Base-by-base conservation (phyloP, 768 basidiomycete genomes). In the Pleurotus platypus region DNA sequence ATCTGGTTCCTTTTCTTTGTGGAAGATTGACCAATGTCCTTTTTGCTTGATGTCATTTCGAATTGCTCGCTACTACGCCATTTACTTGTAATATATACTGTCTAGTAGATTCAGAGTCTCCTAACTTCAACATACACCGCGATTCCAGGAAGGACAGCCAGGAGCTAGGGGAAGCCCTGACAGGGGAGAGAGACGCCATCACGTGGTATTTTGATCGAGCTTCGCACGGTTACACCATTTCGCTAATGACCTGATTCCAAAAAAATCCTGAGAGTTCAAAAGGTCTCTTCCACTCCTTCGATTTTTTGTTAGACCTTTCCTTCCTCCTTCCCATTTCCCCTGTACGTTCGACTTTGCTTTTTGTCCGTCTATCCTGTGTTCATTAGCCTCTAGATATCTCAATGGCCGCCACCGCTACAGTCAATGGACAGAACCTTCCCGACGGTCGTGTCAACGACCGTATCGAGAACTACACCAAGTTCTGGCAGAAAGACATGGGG, bases 401-500 rank as follows among this genome's bases (percentile, higher is more conserved):
- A n/a, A 54, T 54, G 51, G 35, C 51, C n/a, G 37, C 51, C 24
- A 40, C 39, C 30, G 49, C 20, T 9, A 48, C 46, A 20, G 46
- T 8, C 7, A 24, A 35, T 13, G 27, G 27, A 30, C 27, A 59
- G 18, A 45, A 45, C 11, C 64, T 50, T 60, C 72, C 73, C 63
- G 89, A 90, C 63, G 85, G 83, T 56, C 86, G 88, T 50, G 73
- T 84, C 49, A 75, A 77, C 62, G 73, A 77, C 62, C 90, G 92
- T 48, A 88, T 93, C 46, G 84, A 84, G 68, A 86, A 84, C 72
- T 98, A 99, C 75, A 88, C 88, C 63, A 84, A 84, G 66, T 94
- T 92, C 75, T 99, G 96, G 95, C 81, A 94, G 61, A 87, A 89
- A 68, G 89, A 96, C 70, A 76, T 84, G 27, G 72, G 71, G 13